Evolutionary conservation across 176 grass and related monocot species (phyloP), one percentile per base, ranked within the genome.

Genomic region (Hyparrhenia diplandra): DNA sequence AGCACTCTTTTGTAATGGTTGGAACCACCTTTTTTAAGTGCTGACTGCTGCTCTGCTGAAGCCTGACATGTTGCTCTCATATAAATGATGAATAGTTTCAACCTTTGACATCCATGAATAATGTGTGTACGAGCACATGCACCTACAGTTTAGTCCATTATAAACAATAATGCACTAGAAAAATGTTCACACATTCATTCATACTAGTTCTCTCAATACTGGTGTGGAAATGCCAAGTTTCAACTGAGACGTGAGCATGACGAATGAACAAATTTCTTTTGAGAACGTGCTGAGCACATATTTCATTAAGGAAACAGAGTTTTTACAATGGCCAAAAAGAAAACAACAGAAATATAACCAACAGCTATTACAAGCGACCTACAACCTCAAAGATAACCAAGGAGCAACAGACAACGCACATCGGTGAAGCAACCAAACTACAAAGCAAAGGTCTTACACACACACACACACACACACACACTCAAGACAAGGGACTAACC

Each of bases 81-180:
- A 40, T 45, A 40, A 1, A 40, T 16, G 2, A 76, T 57, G 49
- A 35, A 54, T 18, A 84, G 63, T 60, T 84, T 2, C 69, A n/a
- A 69, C 63, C 75, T 76, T 52, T 84, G 36, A 77, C 47, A 7
- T 68, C 82, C 39, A 28, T 32, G 20, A 29, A 24, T 27, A 68
- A 39, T 32, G 24, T 41, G 28, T 16, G 45, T 24, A 67, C 8
- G 45, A 67, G 45, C 35, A 34, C 11, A 31, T 58, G 61, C 35
- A 34, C 34, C 72, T 75, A 32, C 51, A 76, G 34, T 18, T 30
- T 58, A 28, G 13, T 68, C 62, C 62, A 68, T 45, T 43, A 57
- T 67, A 76, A 46, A 76, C 28, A 31, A 77, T 77, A 78, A 21
- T 46, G 16, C 39, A 64, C 75, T 21, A 64, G 60, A 64, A 78